phyloP scores from a whole-genome alignment of 2,329 filamentous ascomycete genomes.

The Graphilbum fragrans region DNA sequence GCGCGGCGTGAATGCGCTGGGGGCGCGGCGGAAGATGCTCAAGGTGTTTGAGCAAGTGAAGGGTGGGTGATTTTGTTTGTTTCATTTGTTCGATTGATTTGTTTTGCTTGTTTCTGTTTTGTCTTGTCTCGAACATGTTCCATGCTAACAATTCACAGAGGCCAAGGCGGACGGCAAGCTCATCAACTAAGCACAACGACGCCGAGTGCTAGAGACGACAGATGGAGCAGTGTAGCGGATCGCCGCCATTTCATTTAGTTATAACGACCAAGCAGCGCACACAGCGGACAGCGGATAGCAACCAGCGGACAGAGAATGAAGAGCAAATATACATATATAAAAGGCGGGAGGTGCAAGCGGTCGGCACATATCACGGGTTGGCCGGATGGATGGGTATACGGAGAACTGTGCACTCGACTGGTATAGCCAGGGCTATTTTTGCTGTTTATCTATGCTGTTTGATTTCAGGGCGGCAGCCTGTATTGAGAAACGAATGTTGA shows the following conservation, averaged over 20 bases:
- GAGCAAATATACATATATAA: too few relatives aligned
- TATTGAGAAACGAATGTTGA: background rate
- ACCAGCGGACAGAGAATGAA: too few relatives aligned
- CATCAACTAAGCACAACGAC: too few relatives aligned
- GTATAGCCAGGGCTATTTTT: background rate
- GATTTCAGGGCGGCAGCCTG: background rate
- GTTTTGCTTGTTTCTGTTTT: background rate
- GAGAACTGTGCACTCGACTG: too few relatives aligned
- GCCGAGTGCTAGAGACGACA: background rate
- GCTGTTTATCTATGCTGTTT: background rate
- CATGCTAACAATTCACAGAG: conserved; percentile 28
- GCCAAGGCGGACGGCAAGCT: conserved; percentile 66
- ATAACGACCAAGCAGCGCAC: too few relatives aligned
- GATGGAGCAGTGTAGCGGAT: background rate
- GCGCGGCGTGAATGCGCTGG: conserved; percentile 86
- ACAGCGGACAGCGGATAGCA: too few relatives aligned
- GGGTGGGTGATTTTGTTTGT: conserved; percentile 30
- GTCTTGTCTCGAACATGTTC: background rate
- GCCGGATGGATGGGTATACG: too few relatives aligned
- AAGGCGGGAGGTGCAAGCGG: too few relatives aligned
- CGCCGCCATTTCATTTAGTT: too few relatives aligned
- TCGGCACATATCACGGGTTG: too few relatives aligned
- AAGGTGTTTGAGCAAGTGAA: conserved; percentile 98
- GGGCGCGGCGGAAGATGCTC: conserved; percentile 91
- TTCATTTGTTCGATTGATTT: background rate